Base-by-base conservation (phyloP, 2,329 filamentous ascomycete species). In the Phoma sp. region DNA sequence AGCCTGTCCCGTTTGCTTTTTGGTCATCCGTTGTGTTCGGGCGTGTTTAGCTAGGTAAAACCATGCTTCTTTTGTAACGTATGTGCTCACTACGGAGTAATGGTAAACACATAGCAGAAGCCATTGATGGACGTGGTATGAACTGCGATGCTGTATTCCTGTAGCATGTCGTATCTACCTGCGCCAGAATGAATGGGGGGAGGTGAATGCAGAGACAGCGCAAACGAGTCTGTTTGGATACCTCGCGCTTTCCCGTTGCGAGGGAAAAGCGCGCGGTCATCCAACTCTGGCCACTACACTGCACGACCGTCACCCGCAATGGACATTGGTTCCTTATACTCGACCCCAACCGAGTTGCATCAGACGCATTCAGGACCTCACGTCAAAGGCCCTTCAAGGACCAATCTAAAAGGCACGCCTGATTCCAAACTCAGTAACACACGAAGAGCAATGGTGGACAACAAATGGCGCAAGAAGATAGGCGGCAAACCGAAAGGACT, bases 391-490 rank as follows among this genome's bases (percentile, higher is more conserved):
- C n/a, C 31, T 8, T 8, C 40, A 1, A 44, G n/a, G 1, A 6
- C 36, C 13, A 43, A 48, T 15, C n/a, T 19, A n/a, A 48, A 40
- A 24, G 19, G 7, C 6, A 49, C 19, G 19, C 3, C 41, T 6
- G 33, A 9, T 13, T 17, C 36, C 24, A 36, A 7, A 19, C 24
- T 24, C 15, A 10, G 41, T 29, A 37, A 27, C 29, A 33, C 29
- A 22, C 10, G 27, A n/a, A 38, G 22, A 6, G 25, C 37, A 21
- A 55, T 55, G 52, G 41, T 43, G n/a, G 52, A 55, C 36, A 55
- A 55, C n/a, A 57, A 52, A 21, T 70, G 68, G 66, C 66, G 66
- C 48, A 66, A 59, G 49, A 61, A 64, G 25, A 64, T 61, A 13
- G 60, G 62, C 9, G 47, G 49, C 43, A 68, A 58, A 35, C 25